These are phyloP conservation scores for Russula lepida DNA, from an alignment of 768 basidiomycete species.

Conservation along the genomic window DNA sequence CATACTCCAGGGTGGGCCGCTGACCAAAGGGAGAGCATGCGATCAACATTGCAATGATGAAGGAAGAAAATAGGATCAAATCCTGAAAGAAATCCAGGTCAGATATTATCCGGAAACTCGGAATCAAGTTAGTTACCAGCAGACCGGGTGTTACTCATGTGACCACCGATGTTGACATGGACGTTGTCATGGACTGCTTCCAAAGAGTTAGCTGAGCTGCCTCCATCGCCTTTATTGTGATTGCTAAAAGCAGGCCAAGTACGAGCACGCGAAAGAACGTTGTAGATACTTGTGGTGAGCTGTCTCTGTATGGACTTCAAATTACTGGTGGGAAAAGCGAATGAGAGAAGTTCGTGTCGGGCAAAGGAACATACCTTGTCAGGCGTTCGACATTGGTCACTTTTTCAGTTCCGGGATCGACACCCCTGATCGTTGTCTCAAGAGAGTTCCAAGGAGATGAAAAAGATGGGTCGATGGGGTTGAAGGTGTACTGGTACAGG, in stretches of 20 bases:
- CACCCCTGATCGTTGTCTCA: conserved; percentile 13
- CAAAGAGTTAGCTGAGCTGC: conserved; percentile 37
- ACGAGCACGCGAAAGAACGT: conserved; percentile 31
- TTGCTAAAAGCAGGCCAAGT: conserved; percentile 43
- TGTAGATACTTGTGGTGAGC: conserved; percentile 20
- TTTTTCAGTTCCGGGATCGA: background rate
- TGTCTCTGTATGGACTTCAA: conserved; percentile 9
- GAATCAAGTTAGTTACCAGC: conserved; percentile 34
- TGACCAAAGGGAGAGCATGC: conserved; percentile 43
- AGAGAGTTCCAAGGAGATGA: conserved; percentile 1
- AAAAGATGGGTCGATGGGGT: conserved; percentile 24
- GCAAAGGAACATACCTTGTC: conserved; percentile 22
- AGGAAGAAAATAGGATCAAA: conserved; percentile 50
- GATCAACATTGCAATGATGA: conserved; percentile 48
- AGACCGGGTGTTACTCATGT: conserved; percentile 21
- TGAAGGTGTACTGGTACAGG: conserved; percentile 30
- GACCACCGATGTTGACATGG: conserved; percentile 28
- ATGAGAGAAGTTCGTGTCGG: background rate
- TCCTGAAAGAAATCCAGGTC: conserved; percentile 27
- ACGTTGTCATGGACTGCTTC: conserved; percentile 44
- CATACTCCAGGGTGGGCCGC: conserved; percentile 37
- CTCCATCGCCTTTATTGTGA: conserved; percentile 32
- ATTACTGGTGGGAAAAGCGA: background rate
- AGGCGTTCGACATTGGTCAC: conserved; percentile 26
- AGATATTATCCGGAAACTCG: conserved; percentile 24